Conservation (phyloP, 495 filamentous ascomycete genomes). For the Aspergillus saccharolyticus region DNA sequence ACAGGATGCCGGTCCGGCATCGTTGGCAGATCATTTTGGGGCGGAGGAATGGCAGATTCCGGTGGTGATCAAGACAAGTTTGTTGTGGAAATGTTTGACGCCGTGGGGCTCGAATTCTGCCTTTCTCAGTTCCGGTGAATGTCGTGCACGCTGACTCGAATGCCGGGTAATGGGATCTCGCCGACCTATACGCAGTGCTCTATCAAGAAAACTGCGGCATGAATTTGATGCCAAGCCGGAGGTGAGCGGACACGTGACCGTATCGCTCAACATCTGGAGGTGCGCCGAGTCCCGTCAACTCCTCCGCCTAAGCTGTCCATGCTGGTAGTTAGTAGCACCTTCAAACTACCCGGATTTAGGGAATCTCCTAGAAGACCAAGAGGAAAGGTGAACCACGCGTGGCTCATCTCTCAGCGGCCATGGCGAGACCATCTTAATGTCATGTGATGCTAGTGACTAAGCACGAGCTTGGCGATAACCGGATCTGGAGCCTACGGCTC, state of each 20-base stretch:
- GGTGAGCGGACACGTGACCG: slow-evolving; percentile 27
- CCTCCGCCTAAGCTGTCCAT: too few relatives aligned
- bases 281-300: too few relatives aligned
- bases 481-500: background rate
- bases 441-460: slow-evolving; percentile 1
- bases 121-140: background rate
- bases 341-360: too few relatives aligned
- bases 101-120: background rate
- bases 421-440: background rate
- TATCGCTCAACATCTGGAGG: background rate
- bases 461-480: background rate
- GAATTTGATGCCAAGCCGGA: slow-evolving; percentile 44
- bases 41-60: background rate
- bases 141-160: background rate
- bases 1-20: slow-evolving; percentile 41
- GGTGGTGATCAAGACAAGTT: background rate
- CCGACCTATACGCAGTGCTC: slow-evolving; percentile 12
- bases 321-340: too few relatives aligned
- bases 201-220: slow-evolving; percentile 38
- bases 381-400: too few relatives aligned
- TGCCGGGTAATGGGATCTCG: slow-evolving; percentile 9
- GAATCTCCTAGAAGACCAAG: too few relatives aligned
- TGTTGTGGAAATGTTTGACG: too few relatives aligned
- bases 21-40: slow-evolving; percentile 46
- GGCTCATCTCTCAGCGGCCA: too few relatives aligned